Evolutionary conservation across 768 basidiomycete species (phyloP), one percentile per base, ranked within the genome.

Genomic region (Boletales sp.): DNA sequence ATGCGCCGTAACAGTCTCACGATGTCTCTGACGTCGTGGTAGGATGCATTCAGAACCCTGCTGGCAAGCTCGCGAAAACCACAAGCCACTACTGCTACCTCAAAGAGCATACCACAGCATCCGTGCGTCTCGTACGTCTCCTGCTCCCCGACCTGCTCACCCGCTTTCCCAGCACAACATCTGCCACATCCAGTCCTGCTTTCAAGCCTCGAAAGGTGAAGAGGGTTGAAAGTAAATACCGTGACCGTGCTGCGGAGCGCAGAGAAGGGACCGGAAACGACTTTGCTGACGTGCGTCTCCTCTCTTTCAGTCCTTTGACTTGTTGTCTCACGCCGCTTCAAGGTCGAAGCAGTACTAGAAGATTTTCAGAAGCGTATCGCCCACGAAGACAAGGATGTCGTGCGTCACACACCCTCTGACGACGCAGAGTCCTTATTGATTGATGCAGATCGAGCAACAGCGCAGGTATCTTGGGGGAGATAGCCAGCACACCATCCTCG

Each of bases 141-240:
- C 34, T 12, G 12, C 21, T 30, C 1, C 17, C 5, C 25, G 34
- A 12, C 35, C 1, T 33, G 34, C 33, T 53, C 49, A 55, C 12
- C 18, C 13, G 18, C 15, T 10, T 34, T 34, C 11, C n/a, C 48
- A 80, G 79, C 49, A 81, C 80, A 63, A 66, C 72, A 4, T 63
- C 77, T 18, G 72, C 76, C 47, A 63, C 80, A 12, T 75, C 80
- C 1, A 72, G 83, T 51, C 80, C 87, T 17, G 76, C 79, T 0
- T 93, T 94, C 68, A 90, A 90, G 59, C 91, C 91, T 11, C 77
- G 91, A 44, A 90, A 86, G 58, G 74, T 91, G 36, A 89, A 84
- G 70, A 84, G 84, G 64, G 53, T 68, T 0, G 78, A 78, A 11
- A 61, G 66, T 15, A 74, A 71, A 53, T 92, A 91, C 59, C 80